Percentiles rank a stretch among this genome's conserved stretches.
Conservation (phyloP, 2,329 filamentous ascomycete species). For the Calonectria honghensis region DNA sequence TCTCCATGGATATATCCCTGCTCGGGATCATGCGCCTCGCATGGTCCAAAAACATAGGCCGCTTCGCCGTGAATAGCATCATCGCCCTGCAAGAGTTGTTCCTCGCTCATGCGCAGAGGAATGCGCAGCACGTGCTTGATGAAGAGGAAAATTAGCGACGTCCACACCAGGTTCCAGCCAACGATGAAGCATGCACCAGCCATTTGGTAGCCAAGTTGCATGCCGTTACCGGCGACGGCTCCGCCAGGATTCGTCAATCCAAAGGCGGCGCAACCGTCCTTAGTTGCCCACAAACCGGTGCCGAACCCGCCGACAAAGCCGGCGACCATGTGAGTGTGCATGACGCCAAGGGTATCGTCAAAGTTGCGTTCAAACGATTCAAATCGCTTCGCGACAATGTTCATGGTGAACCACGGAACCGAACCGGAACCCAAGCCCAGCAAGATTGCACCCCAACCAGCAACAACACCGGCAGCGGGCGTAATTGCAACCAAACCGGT, state of each 20-base stretch:
- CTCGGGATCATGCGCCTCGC: slow-evolving; percentile 36
- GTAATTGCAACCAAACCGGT: slow-evolving; percentile 41
- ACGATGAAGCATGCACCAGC: slow-evolving; percentile 41
- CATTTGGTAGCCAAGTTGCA: slow-evolving; percentile 43
- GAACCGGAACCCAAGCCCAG: slow-evolving; percentile 40
- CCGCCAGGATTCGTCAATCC: slow-evolving; percentile 41
- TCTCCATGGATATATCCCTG: slow-evolving; percentile 36
- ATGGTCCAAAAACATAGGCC: slow-evolving; percentile 40
- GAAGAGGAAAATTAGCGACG: slow-evolving; percentile 38
- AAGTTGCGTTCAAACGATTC: slow-evolving; percentile 33
- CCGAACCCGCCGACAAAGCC: slow-evolving; percentile 43
- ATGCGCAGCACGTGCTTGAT: slow-evolving; percentile 42
- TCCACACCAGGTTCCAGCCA: slow-evolving; percentile 42
- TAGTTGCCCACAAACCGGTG: slow-evolving; percentile 41
- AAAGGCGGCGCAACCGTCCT: slow-evolving; percentile 41
- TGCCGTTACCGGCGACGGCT: slow-evolving; percentile 40
- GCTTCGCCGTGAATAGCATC: slow-evolving; percentile 40
- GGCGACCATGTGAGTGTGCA: slow-evolving; percentile 41
- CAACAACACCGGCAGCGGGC: slow-evolving; percentile 40
- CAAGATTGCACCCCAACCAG: slow-evolving; percentile 41
- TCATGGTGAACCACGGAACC: slow-evolving; percentile 41
- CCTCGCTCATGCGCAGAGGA: slow-evolving; percentile 39
- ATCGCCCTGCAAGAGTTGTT: slow-evolving; percentile 34
- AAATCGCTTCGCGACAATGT: slow-evolving; percentile 38
- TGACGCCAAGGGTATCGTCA: slow-evolving; percentile 39